phyloP scores from a whole-genome alignment of 2,329 filamentous ascomycete species.

The Sporothrix inflata region DNA sequence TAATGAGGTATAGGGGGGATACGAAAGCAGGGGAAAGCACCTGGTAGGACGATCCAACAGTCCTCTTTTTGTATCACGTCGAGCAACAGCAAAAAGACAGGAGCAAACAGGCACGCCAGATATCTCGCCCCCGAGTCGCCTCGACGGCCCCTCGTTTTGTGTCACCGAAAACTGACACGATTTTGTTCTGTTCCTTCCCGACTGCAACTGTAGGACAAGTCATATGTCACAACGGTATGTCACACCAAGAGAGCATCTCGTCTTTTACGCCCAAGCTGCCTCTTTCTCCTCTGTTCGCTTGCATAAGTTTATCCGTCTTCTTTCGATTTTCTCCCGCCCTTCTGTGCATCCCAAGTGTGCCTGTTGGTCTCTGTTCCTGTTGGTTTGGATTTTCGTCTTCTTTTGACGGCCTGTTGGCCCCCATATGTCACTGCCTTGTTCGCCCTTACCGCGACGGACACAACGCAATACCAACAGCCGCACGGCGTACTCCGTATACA shows the following conservation, averaged over 20 bases:
- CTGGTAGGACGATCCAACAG: too few relatives aligned
- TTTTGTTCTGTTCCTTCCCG: background rate
- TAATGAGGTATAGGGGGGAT: too few relatives aligned
- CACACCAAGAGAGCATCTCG: background rate
- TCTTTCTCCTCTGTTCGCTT: background rate
- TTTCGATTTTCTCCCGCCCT: background rate
- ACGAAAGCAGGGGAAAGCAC: too few relatives aligned
- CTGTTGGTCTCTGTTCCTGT: background rate
- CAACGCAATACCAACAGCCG: background rate
- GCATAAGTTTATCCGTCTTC: constrained; percentile 6
- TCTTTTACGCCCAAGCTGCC: background rate
- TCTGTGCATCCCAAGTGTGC: background rate
- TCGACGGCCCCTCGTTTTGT: background rate
- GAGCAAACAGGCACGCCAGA: background rate
- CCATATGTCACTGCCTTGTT: background rate
- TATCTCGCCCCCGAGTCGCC: background rate
- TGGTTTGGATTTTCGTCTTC: background rate
- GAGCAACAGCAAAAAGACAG: background rate
- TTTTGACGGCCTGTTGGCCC: background rate
- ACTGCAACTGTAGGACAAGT: background rate
- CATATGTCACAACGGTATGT: background rate
- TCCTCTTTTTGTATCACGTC: background rate
- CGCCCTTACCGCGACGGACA: background rate
- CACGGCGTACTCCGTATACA: too few relatives aligned
- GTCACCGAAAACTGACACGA: background rate